Evolutionary conservation across 805 yeast species (phyloP).

Genomic region (Starmerella potacharoeniae): DNA sequence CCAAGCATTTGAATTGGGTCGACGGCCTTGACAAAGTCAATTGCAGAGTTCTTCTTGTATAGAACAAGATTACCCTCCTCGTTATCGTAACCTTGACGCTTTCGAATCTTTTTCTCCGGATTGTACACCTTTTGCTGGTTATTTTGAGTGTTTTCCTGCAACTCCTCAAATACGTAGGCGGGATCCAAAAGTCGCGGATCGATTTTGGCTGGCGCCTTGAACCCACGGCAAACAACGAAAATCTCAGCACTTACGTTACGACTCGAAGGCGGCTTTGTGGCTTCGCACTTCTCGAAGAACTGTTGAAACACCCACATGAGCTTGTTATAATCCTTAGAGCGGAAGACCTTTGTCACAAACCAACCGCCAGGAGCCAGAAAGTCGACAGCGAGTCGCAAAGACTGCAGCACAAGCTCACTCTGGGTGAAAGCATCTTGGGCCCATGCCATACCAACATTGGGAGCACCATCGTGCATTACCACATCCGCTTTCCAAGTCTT

Average conservation of each 20-base stretch:
- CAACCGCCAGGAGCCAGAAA: conserved; percentile 86
- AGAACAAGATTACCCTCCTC: conserved; percentile 67
- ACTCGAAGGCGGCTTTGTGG: conserved; percentile 97
- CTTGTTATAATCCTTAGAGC: conserved; percentile 97
- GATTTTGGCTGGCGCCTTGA: conserved; percentile 88
- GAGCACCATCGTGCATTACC: conserved; percentile 98
- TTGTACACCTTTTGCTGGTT: conserved; percentile 88
- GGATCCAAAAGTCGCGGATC: conserved; percentile 91
- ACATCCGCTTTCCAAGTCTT: conserved; percentile 99
- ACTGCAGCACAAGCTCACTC: conserved; percentile 88
- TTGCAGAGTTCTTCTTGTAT: conserved; percentile 57
- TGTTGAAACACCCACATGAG: conserved; percentile 96
- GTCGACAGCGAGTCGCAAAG: conserved; percentile 87
- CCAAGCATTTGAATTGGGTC: conserved; percentile 82
- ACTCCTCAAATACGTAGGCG: conserved; percentile 85
- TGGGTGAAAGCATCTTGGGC: conserved; percentile 98
- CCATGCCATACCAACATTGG: conserved; percentile 99
- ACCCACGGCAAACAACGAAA: conserved; percentile 91
- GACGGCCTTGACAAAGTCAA: conserved; percentile 71
- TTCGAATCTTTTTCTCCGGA: conserved; percentile 83
- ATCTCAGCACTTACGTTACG: conserved; percentile 99
- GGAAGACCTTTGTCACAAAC: conserved; percentile 89
- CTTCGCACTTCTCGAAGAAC: conserved; percentile 90
- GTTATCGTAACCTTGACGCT: conserved; percentile 84
- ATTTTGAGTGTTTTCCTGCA: conserved; percentile 44